These are phyloP conservation scores for Candolleomyces efflorescens DNA, from an alignment of 768 basidiomycete genomes.

Conservation along the genomic window DNA sequence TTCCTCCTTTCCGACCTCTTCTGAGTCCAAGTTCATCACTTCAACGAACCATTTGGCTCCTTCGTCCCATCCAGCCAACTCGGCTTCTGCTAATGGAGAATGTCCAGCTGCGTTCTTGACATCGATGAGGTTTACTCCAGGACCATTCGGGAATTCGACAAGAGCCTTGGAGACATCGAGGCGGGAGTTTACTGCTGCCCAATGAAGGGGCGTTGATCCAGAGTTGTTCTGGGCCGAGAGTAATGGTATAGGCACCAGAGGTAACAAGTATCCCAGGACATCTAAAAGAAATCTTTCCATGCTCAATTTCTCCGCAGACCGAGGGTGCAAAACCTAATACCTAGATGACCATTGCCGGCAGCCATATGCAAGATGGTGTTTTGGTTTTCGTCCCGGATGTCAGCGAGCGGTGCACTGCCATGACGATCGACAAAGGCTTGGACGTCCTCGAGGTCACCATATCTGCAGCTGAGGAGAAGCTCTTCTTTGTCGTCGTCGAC, in stretches of 20 bases:
- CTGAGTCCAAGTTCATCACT: conserved; percentile 70
- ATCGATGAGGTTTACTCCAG: conserved; percentile 68
- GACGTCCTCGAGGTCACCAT: conserved; percentile 83
- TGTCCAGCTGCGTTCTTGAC: conserved; percentile 69
- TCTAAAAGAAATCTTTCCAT: conserved; percentile 55
- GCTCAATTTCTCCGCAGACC: conserved; percentile 27
- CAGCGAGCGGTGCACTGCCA: conserved; percentile 43
- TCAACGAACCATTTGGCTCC: conserved; percentile 80
- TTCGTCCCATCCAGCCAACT: conserved; percentile 76
- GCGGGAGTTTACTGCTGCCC: conserved; percentile 86
- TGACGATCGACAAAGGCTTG: conserved; percentile 58
- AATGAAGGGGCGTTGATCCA: conserved; percentile 84
- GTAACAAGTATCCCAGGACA: conserved; percentile 68
- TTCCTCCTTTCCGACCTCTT: conserved; percentile 29
- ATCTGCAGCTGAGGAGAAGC: conserved; percentile 77
- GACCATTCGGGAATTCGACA: conserved; percentile 51
- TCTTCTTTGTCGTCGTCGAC: conserved; percentile 62
- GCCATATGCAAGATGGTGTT: conserved; percentile 86
- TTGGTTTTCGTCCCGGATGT: conserved; percentile 66
- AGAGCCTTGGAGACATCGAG: conserved; percentile 57
- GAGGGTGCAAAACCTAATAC: conserved; percentile 35
- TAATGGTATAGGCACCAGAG: conserved; percentile 49
- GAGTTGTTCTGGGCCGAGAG: conserved; percentile 62
- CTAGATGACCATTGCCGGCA: conserved; percentile 83
- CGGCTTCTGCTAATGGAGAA: conserved; percentile 79